Conservation (phyloP, 2,329 filamentous ascomycete species). For the Calonectria honghensis region DNA sequence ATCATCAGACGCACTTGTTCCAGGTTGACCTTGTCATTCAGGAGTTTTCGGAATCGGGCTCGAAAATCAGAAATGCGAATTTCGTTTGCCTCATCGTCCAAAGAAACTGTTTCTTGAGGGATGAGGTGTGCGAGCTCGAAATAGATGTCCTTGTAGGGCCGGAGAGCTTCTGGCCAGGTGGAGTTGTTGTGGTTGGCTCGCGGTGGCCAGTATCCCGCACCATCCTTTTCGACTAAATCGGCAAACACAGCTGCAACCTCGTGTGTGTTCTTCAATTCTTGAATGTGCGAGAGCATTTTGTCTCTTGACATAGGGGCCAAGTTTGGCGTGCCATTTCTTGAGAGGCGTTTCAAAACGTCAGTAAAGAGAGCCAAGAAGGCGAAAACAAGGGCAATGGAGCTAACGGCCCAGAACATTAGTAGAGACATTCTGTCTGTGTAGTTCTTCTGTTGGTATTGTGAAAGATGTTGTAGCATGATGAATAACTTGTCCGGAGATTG, state of each 20-base stretch:
- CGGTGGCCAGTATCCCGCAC: not conserved
- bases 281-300: not conserved
- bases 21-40: not conserved
- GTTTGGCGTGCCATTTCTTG: not conserved
- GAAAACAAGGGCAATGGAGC: not conserved
- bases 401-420: not conserved
- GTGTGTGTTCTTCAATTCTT: not conserved
- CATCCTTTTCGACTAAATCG: not conserved
- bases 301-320: not conserved
- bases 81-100: not conserved
- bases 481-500: not conserved
- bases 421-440: not conserved
- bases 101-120: not conserved
- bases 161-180: not conserved
- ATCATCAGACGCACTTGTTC: not conserved
- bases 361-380: not conserved
- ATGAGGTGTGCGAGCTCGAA: not conserved
- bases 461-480: not conserved
- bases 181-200: not conserved
- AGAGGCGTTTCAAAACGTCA: not conserved
- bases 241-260: slow-evolving; percentile 1
- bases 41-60: not conserved
- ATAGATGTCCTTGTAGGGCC: not conserved
- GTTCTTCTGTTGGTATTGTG: not conserved
- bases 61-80: not conserved